Percentiles rank a stretch among this genome's conserved stretches.
phyloP scores from a whole-genome alignment of 2,329 filamentous ascomycete species.

The Ophioceras dolichostomum region DNA sequence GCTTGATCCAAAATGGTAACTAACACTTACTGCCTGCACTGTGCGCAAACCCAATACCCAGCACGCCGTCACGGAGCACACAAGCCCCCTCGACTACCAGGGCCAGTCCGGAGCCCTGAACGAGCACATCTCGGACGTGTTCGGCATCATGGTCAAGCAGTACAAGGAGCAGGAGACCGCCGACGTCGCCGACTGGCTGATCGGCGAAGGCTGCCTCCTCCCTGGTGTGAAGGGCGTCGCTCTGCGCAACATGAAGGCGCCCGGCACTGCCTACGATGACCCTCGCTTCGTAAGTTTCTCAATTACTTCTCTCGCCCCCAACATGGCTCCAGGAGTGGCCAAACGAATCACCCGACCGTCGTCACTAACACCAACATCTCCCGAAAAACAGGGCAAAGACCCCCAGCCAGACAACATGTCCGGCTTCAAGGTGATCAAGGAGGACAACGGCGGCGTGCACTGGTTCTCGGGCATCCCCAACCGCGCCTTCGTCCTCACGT shows the following conservation, averaged over 20 bases:
- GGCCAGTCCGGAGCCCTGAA: constrained; percentile 42
- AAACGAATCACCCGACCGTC: neutral
- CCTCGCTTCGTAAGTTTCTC: constrained; percentile 28
- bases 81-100: constrained; percentile 34
- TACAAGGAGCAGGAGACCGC: constrained; percentile 30
- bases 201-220: constrained; percentile 39
- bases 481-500: constrained; percentile 39
- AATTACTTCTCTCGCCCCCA: neutral
- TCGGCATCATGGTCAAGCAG: constrained; percentile 46
- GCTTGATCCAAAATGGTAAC: too few species aligned
- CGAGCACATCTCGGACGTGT: constrained; percentile 43
- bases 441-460: constrained; percentile 42
- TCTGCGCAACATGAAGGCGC: constrained; percentile 40
- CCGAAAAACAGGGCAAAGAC: constrained; percentile 31
- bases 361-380: neutral
- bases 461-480: constrained; percentile 46
- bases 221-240: constrained; percentile 37
- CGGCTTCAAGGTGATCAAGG: constrained; percentile 22
- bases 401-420: constrained; percentile 36
- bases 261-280: constrained; percentile 39
- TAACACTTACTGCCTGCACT: too few species aligned
- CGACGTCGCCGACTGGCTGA: constrained; percentile 38
- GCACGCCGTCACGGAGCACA: constrained; percentile 40
- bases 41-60: too few species aligned
- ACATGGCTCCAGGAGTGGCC: neutral